A percentile compares a stretch with the other conserved stretches of the same genome.
Conservation (phyloP, 2,329 filamentous ascomycete species). For the Aspergillus ibericus region DNA sequence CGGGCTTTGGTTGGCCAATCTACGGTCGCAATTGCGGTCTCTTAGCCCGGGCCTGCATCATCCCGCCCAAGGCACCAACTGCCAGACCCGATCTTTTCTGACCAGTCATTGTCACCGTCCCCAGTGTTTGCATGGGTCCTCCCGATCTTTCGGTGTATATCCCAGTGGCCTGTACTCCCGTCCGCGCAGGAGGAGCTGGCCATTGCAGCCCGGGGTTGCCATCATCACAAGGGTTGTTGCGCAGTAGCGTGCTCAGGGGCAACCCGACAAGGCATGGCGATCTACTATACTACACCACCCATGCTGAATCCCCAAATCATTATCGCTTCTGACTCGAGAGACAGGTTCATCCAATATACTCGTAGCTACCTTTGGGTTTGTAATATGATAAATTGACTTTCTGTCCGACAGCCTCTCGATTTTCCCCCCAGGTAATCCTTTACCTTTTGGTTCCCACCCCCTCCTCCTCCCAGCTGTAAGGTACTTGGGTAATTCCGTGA, state of each 20-base stretch:
- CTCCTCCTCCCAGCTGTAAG: not conserved
- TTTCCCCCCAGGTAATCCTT: not conserved
- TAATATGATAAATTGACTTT: not conserved
- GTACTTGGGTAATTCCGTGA: not conserved
- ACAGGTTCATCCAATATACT: no score
- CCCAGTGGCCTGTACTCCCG: constrained; percentile 8
- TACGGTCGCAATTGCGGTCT: constrained; percentile 16
- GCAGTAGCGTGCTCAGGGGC: not conserved
- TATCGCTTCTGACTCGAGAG: no score
- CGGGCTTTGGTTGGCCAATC: constrained; percentile 25
- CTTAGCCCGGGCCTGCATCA: constrained; percentile 31
- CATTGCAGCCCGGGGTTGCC: not conserved
- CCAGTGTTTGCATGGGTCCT: constrained; percentile 19
- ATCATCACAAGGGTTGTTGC: not conserved
- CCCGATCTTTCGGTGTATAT: constrained; percentile 27
- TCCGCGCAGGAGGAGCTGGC: not conserved
- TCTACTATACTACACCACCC: not conserved
- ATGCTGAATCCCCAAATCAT: not conserved
- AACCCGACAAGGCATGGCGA: not conserved
- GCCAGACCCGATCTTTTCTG: constrained; percentile 27
- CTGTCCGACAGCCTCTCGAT: not conserved
- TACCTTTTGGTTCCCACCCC: not conserved
- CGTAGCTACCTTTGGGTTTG: no score
- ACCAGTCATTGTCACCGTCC: constrained; percentile 17
- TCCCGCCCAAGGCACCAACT: constrained; percentile 28